A percentile compares a stretch with the other conserved stretches of the same genome.
phyloP scores from a whole-genome alignment of 495 filamentous ascomycete species.

The Sphaerosporella brunnea region DNA sequence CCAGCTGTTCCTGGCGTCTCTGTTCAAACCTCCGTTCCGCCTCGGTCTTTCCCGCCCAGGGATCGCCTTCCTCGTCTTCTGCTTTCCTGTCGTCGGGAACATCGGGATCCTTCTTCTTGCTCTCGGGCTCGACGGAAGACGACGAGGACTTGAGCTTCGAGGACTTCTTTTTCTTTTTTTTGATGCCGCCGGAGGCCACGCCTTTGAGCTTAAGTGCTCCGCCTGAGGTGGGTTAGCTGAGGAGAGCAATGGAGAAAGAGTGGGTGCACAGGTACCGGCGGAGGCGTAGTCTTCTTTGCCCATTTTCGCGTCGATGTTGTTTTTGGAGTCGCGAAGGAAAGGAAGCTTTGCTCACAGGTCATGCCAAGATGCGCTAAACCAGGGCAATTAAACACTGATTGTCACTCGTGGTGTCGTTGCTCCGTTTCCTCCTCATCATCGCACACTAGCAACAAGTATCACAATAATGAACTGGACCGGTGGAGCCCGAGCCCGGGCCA shows the following conservation, averaged over 20 bases:
- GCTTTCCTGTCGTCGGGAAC: not conserved
- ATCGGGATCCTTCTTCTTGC: too few relatives aligned
- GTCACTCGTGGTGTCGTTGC: not conserved
- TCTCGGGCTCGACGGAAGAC: not conserved
- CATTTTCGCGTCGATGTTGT: constrained; percentile 8
- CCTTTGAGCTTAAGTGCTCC: constrained; percentile 23
- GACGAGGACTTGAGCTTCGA: constrained; percentile 3
- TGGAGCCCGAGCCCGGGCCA: constrained; percentile 6
- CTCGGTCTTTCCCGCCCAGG: constrained; percentile 51
- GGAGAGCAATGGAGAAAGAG: not conserved
- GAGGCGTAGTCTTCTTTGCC: constrained; percentile 24
- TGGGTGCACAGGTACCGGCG: constrained; percentile 10
- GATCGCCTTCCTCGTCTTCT: constrained; percentile 11
- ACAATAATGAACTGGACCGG: constrained; percentile 10
- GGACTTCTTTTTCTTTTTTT: constrained; percentile 24
- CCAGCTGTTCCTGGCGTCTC: constrained; percentile 32
- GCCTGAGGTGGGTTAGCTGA: constrained; percentile 15
- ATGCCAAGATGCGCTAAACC: not conserved
- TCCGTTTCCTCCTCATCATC: not conserved
- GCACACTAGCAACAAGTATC: not conserved
- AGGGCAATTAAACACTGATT: too few relatives aligned
- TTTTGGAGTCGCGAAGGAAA: too few relatives aligned
- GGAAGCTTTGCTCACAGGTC: not conserved
- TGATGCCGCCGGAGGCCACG: constrained; percentile 16
- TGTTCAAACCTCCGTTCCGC: constrained; percentile 69